Evolutionary conservation across 1,139 yeast genomes (phyloP), one percentile per base, ranked within the genome.

Genomic region (Yamadazyma oceani): DNA sequence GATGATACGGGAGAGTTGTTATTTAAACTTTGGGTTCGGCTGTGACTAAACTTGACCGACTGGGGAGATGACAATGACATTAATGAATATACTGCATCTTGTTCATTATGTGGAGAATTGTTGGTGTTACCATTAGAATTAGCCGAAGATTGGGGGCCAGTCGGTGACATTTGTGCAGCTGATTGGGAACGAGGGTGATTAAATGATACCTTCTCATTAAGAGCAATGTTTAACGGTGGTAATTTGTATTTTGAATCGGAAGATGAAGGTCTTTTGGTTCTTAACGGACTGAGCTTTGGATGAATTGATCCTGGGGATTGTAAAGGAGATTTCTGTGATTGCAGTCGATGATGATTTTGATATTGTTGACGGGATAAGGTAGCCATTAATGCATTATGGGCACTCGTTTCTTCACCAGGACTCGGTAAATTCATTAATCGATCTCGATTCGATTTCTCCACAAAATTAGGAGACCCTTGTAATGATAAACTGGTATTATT

Each of bases 31-130:
- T 60, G 69, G 19, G 53, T 57, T 35, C 71, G 42, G 32, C 65
- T 58, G 45, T 62, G 69, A 16, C 47, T 35, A 42, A 61, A 62
- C 39, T 64, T 66, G 24, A 55, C 53, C 4, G 65, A 43, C 45
- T 68, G 73, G 2, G 75, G 75, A 4, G 73, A 66, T 24, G 74
- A 61, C 34, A 70, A 54, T 26, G 74, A 66, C 75, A 70, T 70
- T 37, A 70, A 55, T 13, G 75, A 68, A 35, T 61, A 53, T 10
- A 69, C 72, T 1, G 76, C 76, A 35, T 69, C 76, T 45, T 69
- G 72, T 43, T 69, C 76, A 42, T 54, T 62, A 30, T 56, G 47
- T 23, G 44, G 45, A 4, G 34, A 40, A 11, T 39, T 31, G 10
- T 4, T 9, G 17, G 8, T 26, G 9, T 23, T 32, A 15, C 19